Base-by-base conservation (phyloP, 352 stramenopile genomes). In the Phytophthora colocasiae region DNA sequence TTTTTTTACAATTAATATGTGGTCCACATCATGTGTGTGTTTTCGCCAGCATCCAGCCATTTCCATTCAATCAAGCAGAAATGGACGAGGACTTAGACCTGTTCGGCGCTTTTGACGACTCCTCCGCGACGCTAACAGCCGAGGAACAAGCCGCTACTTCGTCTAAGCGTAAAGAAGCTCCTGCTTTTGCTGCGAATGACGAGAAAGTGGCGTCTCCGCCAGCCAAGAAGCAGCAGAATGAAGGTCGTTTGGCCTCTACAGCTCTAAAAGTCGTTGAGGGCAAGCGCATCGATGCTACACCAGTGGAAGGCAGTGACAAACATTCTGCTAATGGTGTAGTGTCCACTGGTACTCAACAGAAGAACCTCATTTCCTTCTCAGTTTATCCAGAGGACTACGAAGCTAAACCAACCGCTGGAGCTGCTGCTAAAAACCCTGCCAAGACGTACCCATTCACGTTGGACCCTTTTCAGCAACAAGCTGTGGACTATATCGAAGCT, bases 361-460 rank as follows among this genome's bases (percentile, higher is more conserved):
- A 98, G 72, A 98, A 97, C 52, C 86, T 99, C 39, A 94, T 97
- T 73, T 97, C 91, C 24, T 99, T 98, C 75, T 97, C 91, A 4
- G 93, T 97, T 27, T 92, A 97, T 62, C 96, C 90, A 17, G 80
- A 83, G 10, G 80, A 90, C 17, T 89, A 87, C 53, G 75, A 83
- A 17, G 64, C 66, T 0, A 75, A 80, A 55, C 80, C 66, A 17
- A 81, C 75, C 11, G 75, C 80, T 22, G 75, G 85, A 31, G 69
- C 80, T 65, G 73, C 75, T 31, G 82, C 66, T 36, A 76, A 69
- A n/a, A 85, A 86, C 63, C 96, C 96, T 14, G 98, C 98, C 45
- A 99, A 99, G 87, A 95, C 78, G 54, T 99, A 99, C 73, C 91
- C 97, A 17, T 99, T 99, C 78, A 92, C 81, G 46, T 77, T 99